Base-by-base conservation (phyloP, 768 basidiomycete species). In the Lepiota brunneoincarnata region DNA sequence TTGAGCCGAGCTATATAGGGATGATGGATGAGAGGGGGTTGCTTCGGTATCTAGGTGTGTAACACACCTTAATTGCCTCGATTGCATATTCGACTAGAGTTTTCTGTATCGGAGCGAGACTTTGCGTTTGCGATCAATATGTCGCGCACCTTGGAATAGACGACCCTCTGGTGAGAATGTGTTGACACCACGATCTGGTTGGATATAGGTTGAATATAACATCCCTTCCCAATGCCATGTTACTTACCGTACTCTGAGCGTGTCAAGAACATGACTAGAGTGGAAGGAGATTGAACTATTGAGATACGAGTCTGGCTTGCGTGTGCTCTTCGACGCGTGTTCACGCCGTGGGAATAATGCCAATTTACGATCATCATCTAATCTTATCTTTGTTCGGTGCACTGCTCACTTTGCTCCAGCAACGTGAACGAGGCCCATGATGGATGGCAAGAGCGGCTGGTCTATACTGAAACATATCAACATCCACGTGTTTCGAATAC, bases 141-240 rank as follows among this genome's bases (percentile, higher is more conserved):
- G 56, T n/a, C n/a, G n/a, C 75, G 45, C 59, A 95, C 96, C 96
- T 86, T 99, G 96, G 75, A 98, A 99, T 58, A 99, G 74, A 66
- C 96, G 94, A 40, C 96, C 95, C 72, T 98, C 96, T 9, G 96
- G 96, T 15, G 96, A 98, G 78, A 98, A 98, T 60, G 96, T 98
- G 77, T 97, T 98, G 53, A 98, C 94, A 78, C 94, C 95, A 64
- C 95, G 88, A 72, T 98, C 95, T 92, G 62, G 36, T 47, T 31
- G 7, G 17, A 21, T 12, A 39, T 31, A 2, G 5, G 18, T n/a
- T 54, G 26, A 48, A 12, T 15, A 20, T 2, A 31, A 24, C 5
- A n/a, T n/a, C 20, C 35, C 17, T 17, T 6, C 20, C n/a, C 2
- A 18, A 12, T 14, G n/a, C 17, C 31, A 41, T 41, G 37, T n/a